Base-by-base conservation (phyloP, 2,329 filamentous ascomycete species). In the Pseudonectria buxi region DNA sequence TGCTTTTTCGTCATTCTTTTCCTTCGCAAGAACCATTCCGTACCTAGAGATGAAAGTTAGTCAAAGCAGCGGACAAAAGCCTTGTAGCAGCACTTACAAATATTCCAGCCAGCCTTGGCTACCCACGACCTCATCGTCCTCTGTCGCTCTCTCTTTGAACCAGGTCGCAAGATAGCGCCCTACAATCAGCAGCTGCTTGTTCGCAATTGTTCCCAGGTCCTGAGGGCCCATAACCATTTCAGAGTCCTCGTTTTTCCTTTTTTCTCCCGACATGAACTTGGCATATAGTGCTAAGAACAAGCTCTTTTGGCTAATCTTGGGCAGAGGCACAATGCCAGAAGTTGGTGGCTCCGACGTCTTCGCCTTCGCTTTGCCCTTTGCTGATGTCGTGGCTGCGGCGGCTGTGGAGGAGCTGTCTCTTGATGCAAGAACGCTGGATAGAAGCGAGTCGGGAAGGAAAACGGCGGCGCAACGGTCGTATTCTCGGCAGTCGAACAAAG, bases 191-290 rank as follows among this genome's bases (percentile, higher is more conserved):
- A 98, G 65, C 57, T 96, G 87, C 58, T 88, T 87, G 59, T 98
- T 98, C 40, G 78, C 64, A 2, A 86, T 85, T 24, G 81, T 81
- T 2, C 89, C 88, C 11, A 87, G 80, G 61, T 98, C 92, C 39
- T 89, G 81, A 2, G 92, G 90, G 0, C 92, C 92, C 63, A 96
- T 78, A 33, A 98, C 86, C 84, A 95, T 95, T 64, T 98, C 92
- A 14, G 86, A 87, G 39, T 96, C 90, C 61, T 98, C 92, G 51
- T 95, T 86, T 61, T 90, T 95, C 46, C 86, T 80, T 69, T 96
- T 95, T 68, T 98, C 92, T 2, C 92, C 92, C 0, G 89, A 84
- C 45, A 96, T 76, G 56, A 89, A 88, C 55, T 90, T 94, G 29
- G 92, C 86, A 54, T 98, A 98, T 4, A 96, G 68, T 1, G 88